A percentile compares a stretch with the other conserved stretches of the same genome.
These are phyloP conservation scores for Fraxinus angustifolia DNA, from an alignment of 305 asterid species.

Conservation along the genomic window DNA sequence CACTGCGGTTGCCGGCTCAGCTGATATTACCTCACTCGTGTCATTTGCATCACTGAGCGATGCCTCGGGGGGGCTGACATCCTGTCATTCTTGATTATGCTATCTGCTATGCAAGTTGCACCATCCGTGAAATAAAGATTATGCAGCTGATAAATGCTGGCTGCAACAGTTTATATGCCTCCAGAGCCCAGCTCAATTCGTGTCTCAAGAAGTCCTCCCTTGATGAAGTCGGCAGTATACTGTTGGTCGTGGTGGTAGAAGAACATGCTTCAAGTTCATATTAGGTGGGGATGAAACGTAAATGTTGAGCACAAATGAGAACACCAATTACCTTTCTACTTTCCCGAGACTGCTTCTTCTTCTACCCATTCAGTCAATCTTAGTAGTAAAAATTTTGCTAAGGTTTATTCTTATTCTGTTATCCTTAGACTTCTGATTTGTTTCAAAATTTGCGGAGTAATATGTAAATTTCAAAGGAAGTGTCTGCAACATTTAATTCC, in stretches of 20 bases:
- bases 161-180: constrained; percentile 13
- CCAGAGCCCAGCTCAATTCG: constrained; percentile 53
- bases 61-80: too few species aligned
- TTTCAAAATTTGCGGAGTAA: neutral
- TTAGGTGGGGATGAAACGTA: constrained; percentile 65
- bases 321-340: constrained; percentile 27
- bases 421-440: constrained; percentile 15
- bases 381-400: constrained; percentile 28
- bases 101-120: neutral
- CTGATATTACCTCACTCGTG: too few species aligned
- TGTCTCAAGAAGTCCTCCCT: constrained; percentile 55
- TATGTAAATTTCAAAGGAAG: constrained; percentile 14
- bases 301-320: constrained; percentile 11
- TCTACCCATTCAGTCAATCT: constrained; percentile 32
- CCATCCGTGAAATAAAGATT: constrained; percentile 13
- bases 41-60: too few species aligned
- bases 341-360: constrained; percentile 29
- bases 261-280: constrained; percentile 62
- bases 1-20: too few species aligned
- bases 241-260: constrained; percentile 37
- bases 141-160: constrained; percentile 20
- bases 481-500: constrained; percentile 28
- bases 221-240: constrained; percentile 49
- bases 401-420: constrained; percentile 4
- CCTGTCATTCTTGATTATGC: too few species aligned